These are phyloP conservation scores for Sugiyamaella xylanicola DNA, from an alignment of 1,139 yeast species.

Conservation along the genomic window DNA sequence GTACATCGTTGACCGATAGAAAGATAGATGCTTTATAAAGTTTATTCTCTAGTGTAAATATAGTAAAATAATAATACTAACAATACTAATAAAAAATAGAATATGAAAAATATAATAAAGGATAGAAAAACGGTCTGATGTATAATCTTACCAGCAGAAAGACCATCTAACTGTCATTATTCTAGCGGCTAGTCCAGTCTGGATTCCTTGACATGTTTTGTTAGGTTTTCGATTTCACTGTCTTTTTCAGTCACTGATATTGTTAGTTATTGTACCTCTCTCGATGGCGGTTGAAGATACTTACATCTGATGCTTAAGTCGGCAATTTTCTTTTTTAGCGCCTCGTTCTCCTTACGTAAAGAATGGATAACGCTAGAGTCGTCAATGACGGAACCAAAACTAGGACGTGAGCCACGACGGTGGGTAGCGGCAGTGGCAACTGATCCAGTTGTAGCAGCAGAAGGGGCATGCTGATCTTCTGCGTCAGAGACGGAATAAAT, in stretches of 20 bases:
- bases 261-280: too few relatives aligned
- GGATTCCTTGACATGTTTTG: conserved; percentile 15
- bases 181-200: neutral
- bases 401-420: conserved; percentile 27
- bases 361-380: conserved; percentile 30
- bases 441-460: conserved; percentile 26
- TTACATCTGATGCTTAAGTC: conserved; percentile 38
- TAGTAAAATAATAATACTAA: neutral
- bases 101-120: neutral
- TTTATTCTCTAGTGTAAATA: too few relatives aligned
- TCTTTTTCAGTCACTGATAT: conserved; percentile 37
- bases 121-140: neutral
- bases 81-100: neutral
- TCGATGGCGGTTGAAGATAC: conserved; percentile 17
- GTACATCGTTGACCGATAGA: too few relatives aligned
- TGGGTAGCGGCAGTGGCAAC: conserved; percentile 23
- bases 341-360: conserved; percentile 40
- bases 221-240: conserved; percentile 36
- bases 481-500: conserved; percentile 34
- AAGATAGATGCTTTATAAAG: too few relatives aligned
- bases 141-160: conserved; percentile 7
- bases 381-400: conserved; percentile 29
- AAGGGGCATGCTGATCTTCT: conserved; percentile 28
- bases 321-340: conserved; percentile 38
- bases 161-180: neutral